Base-by-base conservation (phyloP, 805 yeast species). In the Saccharomycopsis fermentans region DNA sequence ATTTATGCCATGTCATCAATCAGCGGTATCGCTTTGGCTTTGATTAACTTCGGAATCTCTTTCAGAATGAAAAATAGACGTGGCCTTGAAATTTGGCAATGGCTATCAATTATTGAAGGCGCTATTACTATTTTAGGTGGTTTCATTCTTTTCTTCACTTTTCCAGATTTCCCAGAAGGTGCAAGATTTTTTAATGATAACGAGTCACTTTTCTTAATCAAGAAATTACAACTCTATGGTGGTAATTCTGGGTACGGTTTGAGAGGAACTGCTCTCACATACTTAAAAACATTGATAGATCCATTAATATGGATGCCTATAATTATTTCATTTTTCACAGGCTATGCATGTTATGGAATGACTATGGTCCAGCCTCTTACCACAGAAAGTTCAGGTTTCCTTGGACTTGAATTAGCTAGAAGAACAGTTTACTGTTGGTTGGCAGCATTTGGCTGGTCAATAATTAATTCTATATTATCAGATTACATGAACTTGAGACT, bases 1-100 rank as follows among this genome's bases (percentile, higher is more conserved):
- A 84, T 86, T 70, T 85, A 51, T 32, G 84, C 85, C 34, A 81
- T 85, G 52, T 83, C 90, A 5, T 80, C 86, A 61, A 74, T 86
- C 58, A 88, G 90, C 1, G 90, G 91, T 68, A 89, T 87, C 19
- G 84, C 86, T 63, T 83, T 85, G 9, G 90, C 90, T 58, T 80
- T 87, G 27, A 76, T 86, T 64, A 89, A 90, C 9, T 82, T 79
- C 64, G 81, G 81, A 60, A 78, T 84, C 2, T 71, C 71, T 55
- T 9, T 71, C 72, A 55, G 79, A 80, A 65, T 83, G 77, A 65
- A 65, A 81, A 56, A 76, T 70, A 17, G 26, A 21, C 50, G 50
- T 43, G 50, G 50, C 3, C 50, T 43, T 43, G 50, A 65, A 16
- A 70, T 78, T 17, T 79, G 82, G 82, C 71, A 74, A 64, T 79